Evolutionary conservation across 305 asterid genomes (phyloP).

Genomic region (Rubia occidens): DNA sequence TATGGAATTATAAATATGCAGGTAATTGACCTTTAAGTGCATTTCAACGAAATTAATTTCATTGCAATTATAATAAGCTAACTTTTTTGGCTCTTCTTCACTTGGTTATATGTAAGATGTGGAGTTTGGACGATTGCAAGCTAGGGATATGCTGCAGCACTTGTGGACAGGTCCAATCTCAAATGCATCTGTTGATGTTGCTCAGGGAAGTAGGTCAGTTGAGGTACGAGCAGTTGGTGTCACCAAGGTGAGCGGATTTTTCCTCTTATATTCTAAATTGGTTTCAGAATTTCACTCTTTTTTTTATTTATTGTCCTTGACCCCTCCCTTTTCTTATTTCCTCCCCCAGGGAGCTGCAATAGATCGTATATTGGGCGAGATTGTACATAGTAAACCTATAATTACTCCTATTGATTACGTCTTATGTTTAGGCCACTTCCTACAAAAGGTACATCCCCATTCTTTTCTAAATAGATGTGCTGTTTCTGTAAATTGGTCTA

Average conservation of each 20-base stretch:
- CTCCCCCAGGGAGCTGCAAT: conserved; percentile 85
- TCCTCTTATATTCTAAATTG: not conserved
- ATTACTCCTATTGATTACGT: conserved; percentile 82
- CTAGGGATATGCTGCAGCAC: conserved; percentile 99
- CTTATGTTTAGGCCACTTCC: conserved; percentile 86
- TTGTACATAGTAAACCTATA: conserved; percentile 83
- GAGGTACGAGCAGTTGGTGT: conserved; percentile 98
- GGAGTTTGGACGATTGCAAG: conserved; percentile 98
- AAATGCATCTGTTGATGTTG: conserved; percentile 90
- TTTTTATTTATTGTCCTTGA: not conserved
- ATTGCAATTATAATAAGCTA: conserved; percentile 2
- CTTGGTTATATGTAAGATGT: conserved; percentile 39
- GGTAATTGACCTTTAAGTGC: conserved; percentile 35
- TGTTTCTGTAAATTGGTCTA: not conserved
- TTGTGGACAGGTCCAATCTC: conserved; percentile 99
- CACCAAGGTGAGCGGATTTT: conserved; percentile 54
- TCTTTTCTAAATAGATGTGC: conserved; percentile 2
- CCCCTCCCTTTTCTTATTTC: not conserved
- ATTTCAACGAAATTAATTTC: conserved; percentile 11
- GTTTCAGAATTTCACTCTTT: not conserved
- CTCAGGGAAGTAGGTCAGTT: conserved; percentile 90
- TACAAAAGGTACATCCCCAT: conserved; percentile 62
- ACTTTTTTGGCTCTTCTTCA: conserved; percentile 2
- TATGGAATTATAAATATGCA: conserved; percentile 96
- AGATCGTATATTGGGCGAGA: conserved; percentile 93